Conservation (phyloP, 2,329 filamentous ascomycete species). For the Plectosphaerella sp. region DNA sequence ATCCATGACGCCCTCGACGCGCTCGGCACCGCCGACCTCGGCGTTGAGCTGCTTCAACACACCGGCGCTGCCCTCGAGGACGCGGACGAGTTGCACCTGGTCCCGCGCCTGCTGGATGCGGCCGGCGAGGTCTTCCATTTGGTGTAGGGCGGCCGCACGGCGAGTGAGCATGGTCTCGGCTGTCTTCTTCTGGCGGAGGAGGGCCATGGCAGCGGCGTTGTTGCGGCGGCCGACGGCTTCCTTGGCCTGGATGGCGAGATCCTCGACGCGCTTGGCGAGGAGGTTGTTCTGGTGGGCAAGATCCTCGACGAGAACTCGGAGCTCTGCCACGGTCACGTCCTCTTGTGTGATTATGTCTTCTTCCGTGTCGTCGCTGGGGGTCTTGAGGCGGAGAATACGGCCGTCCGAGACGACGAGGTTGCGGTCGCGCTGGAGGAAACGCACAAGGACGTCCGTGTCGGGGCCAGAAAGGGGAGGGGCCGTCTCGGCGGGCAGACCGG, state of each 20-base stretch:
- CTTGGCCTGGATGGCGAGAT: constrained; percentile 61
- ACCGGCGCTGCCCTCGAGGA: constrained; percentile 73
- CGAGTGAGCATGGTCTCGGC: constrained; percentile 69
- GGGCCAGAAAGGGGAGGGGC: constrained; percentile 26
- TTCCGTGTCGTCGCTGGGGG: constrained; percentile 33
- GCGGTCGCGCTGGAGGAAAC: constrained; percentile 66
- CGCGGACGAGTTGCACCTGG: constrained; percentile 76
- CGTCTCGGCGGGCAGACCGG: constrained; percentile 32
- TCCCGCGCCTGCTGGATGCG: constrained; percentile 82
- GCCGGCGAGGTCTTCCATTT: constrained; percentile 79
- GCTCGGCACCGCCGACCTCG: constrained; percentile 71
- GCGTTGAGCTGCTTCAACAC: constrained; percentile 71
- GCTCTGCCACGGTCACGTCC: constrained; percentile 76
- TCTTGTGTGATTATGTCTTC: constrained; percentile 61
- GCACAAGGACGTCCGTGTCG: constrained; percentile 67
- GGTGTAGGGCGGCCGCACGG: constrained; percentile 67
- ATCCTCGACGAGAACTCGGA: constrained; percentile 73
- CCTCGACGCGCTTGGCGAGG: constrained; percentile 62
- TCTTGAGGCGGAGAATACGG: constrained; percentile 70
- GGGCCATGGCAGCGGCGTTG: constrained; percentile 67
- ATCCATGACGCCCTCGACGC: constrained; percentile 72
- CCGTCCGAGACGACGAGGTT: constrained; percentile 55
- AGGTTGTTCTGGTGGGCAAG: constrained; percentile 68
- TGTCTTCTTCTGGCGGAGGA: constrained; percentile 77
- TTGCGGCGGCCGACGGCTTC: constrained; percentile 70